phyloP scores from a whole-genome alignment of 2,329 filamentous ascomycete species.

The Alternaria dauci region DNA sequence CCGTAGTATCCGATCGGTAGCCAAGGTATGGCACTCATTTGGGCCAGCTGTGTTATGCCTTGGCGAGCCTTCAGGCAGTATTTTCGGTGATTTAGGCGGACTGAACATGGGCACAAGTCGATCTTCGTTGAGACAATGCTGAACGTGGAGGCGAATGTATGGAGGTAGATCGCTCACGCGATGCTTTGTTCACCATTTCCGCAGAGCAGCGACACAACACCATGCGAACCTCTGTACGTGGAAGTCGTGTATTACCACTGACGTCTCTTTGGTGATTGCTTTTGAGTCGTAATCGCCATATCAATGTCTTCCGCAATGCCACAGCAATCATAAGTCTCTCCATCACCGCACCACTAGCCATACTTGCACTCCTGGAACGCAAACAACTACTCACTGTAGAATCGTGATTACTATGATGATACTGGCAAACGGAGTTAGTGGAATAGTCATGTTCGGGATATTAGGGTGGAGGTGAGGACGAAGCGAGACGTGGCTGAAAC shows the following conservation, averaged over 20 bases:
- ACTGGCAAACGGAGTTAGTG: neutral
- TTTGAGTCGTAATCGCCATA: neutral
- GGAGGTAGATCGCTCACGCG: neutral
- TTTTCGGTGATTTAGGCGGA: slow-evolving; percentile 14
- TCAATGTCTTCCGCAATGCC: neutral
- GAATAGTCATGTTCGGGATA: slow-evolving; percentile 11
- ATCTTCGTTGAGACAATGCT: slow-evolving; percentile 14
- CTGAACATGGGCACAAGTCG: neutral
- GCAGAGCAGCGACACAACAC: neutral
- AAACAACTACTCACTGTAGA: neutral
- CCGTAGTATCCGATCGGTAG: slow-evolving; percentile 20
- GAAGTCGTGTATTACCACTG: neutral
- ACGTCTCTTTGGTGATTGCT: neutral
- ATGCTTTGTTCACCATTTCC: neutral
- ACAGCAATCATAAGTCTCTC: neutral
- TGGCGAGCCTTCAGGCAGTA: slow-evolving; percentile 4
- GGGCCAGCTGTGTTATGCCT: slow-evolving; percentile 22
- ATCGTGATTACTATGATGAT: neutral
- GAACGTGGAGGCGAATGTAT: slow-evolving; percentile 1
- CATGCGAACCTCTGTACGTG: neutral
- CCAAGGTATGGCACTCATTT: slow-evolving; percentile 24
- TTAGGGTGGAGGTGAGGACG: slow-evolving; percentile 12
- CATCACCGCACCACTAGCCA: neutral
- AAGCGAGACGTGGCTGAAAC: slow-evolving; percentile 33
- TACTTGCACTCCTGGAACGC: neutral